These are phyloP conservation scores for Alternaria arbusti DNA, from an alignment of 2,329 filamentous ascomycete genomes.

Conservation along the genomic window DNA sequence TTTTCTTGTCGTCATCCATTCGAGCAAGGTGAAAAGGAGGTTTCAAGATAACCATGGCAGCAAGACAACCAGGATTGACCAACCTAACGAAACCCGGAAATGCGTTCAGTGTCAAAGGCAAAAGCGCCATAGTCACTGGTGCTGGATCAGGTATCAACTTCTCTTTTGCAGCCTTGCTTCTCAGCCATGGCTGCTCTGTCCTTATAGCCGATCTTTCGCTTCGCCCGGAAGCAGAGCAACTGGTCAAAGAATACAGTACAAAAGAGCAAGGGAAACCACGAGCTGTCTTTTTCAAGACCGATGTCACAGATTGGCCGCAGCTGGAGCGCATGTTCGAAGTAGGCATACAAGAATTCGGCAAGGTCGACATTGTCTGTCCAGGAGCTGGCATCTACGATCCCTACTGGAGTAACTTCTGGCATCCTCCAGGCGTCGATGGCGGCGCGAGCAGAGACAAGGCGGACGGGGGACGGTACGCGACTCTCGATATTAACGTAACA, in stretches of 20 bases:
- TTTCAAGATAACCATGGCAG: too few relatives aligned
- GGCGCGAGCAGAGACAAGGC: constrained; percentile 41
- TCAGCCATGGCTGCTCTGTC: constrained; percentile 55
- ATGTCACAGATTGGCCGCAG: constrained; percentile 49
- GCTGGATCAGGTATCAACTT: constrained; percentile 58
- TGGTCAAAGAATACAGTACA: constrained; percentile 43
- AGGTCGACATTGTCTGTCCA: constrained; percentile 56
- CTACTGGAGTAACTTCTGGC: constrained; percentile 57
- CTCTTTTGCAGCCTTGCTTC: constrained; percentile 54
- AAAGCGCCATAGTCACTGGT: constrained; percentile 57
- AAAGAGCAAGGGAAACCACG: constrained; percentile 30
- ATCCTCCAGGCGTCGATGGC: constrained; percentile 49
- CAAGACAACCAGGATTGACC: background rate
- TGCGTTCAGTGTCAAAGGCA: constrained; percentile 50
- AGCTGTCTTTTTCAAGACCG: constrained; percentile 54
- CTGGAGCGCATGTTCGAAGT: constrained; percentile 43
- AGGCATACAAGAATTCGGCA: constrained; percentile 38
- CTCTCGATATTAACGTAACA: constrained; percentile 56
- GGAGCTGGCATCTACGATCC: constrained; percentile 59
- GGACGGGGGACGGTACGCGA: constrained; percentile 36
- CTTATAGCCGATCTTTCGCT: constrained; percentile 57
- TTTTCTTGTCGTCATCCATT: background rate
- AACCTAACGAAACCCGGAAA: background rate
- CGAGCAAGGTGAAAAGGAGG: too few relatives aligned
- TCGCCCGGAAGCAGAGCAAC: constrained; percentile 54